Conservation (phyloP, 2,329 filamentous ascomycete species). For the Cephalotrichum gorgonifer region DNA sequence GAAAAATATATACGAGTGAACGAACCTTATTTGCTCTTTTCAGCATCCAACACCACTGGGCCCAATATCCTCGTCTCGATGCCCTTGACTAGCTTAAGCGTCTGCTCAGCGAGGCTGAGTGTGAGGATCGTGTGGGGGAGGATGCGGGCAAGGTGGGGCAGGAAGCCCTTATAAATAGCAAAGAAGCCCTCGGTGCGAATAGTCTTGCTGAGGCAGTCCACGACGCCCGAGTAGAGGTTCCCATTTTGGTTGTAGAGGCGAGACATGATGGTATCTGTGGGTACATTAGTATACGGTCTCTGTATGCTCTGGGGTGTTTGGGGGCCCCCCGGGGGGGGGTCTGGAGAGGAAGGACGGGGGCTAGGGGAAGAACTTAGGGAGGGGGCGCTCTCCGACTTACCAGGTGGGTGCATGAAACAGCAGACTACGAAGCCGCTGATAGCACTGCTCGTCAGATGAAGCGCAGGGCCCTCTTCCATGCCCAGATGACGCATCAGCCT, state of each 20-base stretch:
- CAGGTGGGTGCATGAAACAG: conserved; percentile 94
- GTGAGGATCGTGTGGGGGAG: conserved; percentile 93
- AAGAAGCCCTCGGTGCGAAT: conserved; percentile 82
- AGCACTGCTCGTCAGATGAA: conserved; percentile 83
- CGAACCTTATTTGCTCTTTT: conserved; percentile 3
- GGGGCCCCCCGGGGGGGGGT: too few species aligned
- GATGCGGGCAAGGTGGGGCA: conserved; percentile 88
- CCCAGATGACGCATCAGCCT: conserved; percentile 70
- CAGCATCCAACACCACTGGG: conserved; percentile 18
- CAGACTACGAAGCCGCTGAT: conserved; percentile 93
- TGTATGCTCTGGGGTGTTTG: too few species aligned
- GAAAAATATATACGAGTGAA: too few species aligned
- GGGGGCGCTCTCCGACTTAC: too few species aligned
- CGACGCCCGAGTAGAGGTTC: conserved; percentile 87
- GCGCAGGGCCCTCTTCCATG: conserved; percentile 80
- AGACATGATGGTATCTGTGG: conserved; percentile 85
- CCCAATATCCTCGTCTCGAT: conserved; percentile 54
- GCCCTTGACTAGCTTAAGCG: conserved; percentile 80
- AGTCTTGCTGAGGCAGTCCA: conserved; percentile 87
- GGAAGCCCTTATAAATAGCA: conserved; percentile 95
- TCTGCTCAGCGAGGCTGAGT: conserved; percentile 88
- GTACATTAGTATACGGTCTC: not conserved
- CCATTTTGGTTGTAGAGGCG: conserved; percentile 98
- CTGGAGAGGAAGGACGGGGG: not conserved
- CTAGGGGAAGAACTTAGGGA: not conserved